These are phyloP conservation scores for Candida anglica DNA, from an alignment of 805 yeast genomes.

Conservation along the genomic window DNA sequence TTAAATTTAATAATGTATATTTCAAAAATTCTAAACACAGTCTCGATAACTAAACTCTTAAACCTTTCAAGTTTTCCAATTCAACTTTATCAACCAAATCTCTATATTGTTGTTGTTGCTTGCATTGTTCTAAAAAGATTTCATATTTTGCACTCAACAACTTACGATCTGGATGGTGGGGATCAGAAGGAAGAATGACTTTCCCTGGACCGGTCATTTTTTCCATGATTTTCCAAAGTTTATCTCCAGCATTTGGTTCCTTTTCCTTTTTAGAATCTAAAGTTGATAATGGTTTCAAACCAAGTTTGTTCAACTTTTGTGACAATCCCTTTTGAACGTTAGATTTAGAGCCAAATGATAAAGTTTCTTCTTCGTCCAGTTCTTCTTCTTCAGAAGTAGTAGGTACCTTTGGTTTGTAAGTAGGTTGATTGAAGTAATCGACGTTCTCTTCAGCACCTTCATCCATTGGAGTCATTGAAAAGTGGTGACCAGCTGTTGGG, in stretches of 20 bases:
- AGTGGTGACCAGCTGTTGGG: constrained; percentile 23
- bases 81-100: constrained; percentile 55
- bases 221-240: constrained; percentile 84
- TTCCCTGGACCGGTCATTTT: constrained; percentile 79
- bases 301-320: constrained; percentile 33
- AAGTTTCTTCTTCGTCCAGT: constrained; percentile 45
- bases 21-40: too few species aligned
- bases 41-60: constrained; percentile 2
- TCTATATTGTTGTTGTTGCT: constrained; percentile 75
- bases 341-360: constrained; percentile 59
- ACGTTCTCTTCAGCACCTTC: constrained; percentile 21
- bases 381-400: constrained; percentile 22
- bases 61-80: constrained; percentile 7
- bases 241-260: constrained; percentile 46
- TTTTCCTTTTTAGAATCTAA: constrained; percentile 16
- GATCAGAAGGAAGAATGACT: constrained; percentile 65
- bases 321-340: constrained; percentile 52
- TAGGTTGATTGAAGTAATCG: constrained; percentile 38
- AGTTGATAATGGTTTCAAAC: constrained; percentile 38
- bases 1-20: too few species aligned
- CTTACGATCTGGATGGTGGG: constrained; percentile 58
- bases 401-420: constrained; percentile 6
- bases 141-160: constrained; percentile 77
- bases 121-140: constrained; percentile 84
- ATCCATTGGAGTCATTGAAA: constrained; percentile 36